Evolutionary conservation across 768 basidiomycete species (phyloP).

Genomic region (Collybiopsis confluens): DNA sequence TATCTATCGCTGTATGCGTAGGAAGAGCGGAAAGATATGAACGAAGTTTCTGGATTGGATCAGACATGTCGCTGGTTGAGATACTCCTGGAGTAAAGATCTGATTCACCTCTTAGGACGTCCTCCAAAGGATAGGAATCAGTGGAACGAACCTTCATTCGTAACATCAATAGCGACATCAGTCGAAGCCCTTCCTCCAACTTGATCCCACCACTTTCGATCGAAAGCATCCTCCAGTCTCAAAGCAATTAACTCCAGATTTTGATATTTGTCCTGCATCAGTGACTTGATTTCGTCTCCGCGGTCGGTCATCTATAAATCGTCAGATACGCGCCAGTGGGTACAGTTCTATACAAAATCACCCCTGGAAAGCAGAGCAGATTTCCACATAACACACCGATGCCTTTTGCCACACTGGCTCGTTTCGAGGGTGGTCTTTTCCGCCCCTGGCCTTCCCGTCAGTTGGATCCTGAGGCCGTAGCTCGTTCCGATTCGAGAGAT

Average conservation of each 20-base stretch:
- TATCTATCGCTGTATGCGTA: constrained; percentile 65
- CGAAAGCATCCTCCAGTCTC: constrained; percentile 73
- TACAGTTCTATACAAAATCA: constrained; percentile 19
- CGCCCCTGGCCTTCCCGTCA: constrained; percentile 36
- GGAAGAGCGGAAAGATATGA: constrained; percentile 64
- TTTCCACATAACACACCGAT: constrained; percentile 67
- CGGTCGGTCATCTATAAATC: constrained; percentile 46
- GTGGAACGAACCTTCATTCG: constrained; percentile 47
- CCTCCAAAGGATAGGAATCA: too few species aligned
- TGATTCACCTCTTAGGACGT: not conserved
- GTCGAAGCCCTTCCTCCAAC: constrained; percentile 29
- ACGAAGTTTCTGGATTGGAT: constrained; percentile 31
- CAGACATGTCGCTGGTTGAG: constrained; percentile 19
- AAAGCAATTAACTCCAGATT: constrained; percentile 57
- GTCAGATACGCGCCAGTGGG: constrained; percentile 13
- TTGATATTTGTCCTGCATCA: constrained; percentile 41
- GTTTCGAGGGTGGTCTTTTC: constrained; percentile 64
- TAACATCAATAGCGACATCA: constrained; percentile 41
- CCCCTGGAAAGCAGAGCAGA: constrained; percentile 58
- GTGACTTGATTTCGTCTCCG: constrained; percentile 43
- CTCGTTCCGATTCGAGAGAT: constrained; percentile 35
- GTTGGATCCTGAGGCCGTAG: constrained; percentile 20
- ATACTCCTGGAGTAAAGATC: not conserved
- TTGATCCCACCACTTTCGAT: constrained; percentile 58
- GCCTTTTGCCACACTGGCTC: constrained; percentile 59